Evolutionary conservation across 768 basidiomycete species (phyloP).

Genomic region (Xerocomellus intermedius): DNA sequence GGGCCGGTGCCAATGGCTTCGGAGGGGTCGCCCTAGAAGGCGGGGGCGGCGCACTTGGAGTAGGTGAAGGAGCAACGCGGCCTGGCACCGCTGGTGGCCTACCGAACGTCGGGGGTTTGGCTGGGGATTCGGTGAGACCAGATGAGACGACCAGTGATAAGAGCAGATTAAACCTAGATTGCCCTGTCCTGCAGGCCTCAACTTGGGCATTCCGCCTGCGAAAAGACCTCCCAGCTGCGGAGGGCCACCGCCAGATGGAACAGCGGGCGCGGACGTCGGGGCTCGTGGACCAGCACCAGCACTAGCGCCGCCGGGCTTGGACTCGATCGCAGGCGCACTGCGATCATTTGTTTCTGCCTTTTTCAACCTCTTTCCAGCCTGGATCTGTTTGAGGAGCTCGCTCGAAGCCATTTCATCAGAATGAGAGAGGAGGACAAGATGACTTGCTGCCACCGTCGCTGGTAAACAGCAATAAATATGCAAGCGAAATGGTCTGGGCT

Average conservation of each 20-base stretch:
- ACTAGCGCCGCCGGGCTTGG: conserved; percentile 42
- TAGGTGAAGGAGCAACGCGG: conserved; percentile 36
- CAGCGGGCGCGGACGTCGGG: conserved; percentile 16
- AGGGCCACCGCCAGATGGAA: conserved; percentile 45
- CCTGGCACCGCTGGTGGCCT: conserved; percentile 67
- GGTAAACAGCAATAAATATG: conserved; percentile 20
- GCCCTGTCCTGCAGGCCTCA: conserved; percentile 74
- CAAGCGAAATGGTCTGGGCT: too few relatives aligned
- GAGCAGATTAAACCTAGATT: conserved; percentile 46
- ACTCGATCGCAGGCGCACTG: conserved; percentile 63
- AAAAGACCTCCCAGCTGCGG: conserved; percentile 85
- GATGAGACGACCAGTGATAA: conserved; percentile 4
- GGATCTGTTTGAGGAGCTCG: conserved; percentile 78
- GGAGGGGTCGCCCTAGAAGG: conserved; percentile 34
- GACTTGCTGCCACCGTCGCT: background rate
- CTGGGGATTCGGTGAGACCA: conserved; percentile 35
- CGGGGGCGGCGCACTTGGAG: conserved; percentile 26
- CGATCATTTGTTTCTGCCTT: conserved; percentile 83
- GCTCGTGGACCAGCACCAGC: conserved; percentile 35
- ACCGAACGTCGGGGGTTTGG: conserved; percentile 59
- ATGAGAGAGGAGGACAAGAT: background rate
- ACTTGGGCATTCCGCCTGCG: conserved; percentile 88
- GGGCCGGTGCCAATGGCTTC: conserved; percentile 31
- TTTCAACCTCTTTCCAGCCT: conserved; percentile 77
- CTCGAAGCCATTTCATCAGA: conserved; percentile 59